Evolutionary conservation across 495 filamentous ascomycete genomes (phyloP).

Genomic region (Pseudoneurospora amorphoporcata): DNA sequence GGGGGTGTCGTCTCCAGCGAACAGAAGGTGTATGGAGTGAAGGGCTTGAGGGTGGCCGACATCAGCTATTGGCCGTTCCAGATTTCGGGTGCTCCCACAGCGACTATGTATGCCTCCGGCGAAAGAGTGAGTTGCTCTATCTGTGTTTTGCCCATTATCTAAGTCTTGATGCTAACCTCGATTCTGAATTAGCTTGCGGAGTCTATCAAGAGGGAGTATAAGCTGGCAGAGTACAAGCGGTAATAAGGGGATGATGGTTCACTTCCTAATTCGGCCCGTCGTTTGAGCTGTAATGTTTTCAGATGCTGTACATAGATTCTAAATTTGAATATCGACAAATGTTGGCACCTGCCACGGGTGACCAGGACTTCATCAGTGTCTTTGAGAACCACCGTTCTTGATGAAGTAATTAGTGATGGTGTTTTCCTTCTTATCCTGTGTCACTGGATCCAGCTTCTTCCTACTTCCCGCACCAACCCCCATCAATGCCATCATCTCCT

Average conservation of each 20-base stretch:
- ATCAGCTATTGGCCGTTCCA: constrained; percentile 31
- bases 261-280: neutral
- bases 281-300: neutral
- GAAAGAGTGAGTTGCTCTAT: constrained; percentile 30
- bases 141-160: neutral
- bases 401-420: neutral
- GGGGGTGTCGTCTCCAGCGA: constrained; percentile 39
- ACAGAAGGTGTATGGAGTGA: constrained; percentile 39
- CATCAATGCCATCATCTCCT: constrained; percentile 45
- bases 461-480: constrained; percentile 40
- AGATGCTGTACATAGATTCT: neutral
- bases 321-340: neutral
- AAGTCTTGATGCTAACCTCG: neutral
- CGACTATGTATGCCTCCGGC: constrained; percentile 42
- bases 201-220: constrained; percentile 19
- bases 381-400: neutral
- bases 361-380: neutral
- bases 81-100: constrained; percentile 31
- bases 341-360: neutral
- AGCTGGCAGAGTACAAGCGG: constrained; percentile 3
- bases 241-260: neutral
- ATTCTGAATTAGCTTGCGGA: constrained; percentile 11
- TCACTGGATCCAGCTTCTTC: neutral
- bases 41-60: constrained; percentile 31
- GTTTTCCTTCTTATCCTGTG: neutral